These are phyloP conservation scores for Oemleria cerasiformis DNA, from an alignment of 306 rosid genomes.

Conservation along the genomic window DNA sequence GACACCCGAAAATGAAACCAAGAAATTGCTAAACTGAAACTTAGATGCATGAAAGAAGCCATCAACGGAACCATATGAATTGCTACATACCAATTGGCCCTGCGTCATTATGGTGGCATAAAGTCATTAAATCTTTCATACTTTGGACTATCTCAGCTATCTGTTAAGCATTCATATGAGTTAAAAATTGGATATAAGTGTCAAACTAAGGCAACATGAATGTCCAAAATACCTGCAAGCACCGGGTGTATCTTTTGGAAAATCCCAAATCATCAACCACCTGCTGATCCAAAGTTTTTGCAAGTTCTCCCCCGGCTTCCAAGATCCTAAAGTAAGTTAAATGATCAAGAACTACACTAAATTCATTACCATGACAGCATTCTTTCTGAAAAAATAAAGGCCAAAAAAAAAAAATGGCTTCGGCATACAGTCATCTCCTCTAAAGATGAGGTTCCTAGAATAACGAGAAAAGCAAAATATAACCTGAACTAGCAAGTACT, in stretches of 20 bases:
- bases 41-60: background rate
- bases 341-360: background rate
- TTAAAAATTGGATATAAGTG: background rate
- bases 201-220: constrained; percentile 1
- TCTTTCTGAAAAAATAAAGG: background rate
- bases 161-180: constrained; percentile 17
- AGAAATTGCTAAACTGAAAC: background rate
- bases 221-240: constrained; percentile 27
- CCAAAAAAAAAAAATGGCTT: background rate
- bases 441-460: background rate
- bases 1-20: background rate
- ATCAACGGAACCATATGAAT: constrained; percentile 2
- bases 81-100: constrained; percentile 43
- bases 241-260: constrained; percentile 28
- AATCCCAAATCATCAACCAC: constrained; percentile 25
- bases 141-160: constrained; percentile 37
- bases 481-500: background rate
- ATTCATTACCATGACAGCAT: background rate
- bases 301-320: constrained; percentile 19
- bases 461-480: background rate
- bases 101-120: constrained; percentile 21
- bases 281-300: constrained; percentile 20
- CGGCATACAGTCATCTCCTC: background rate
- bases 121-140: constrained; percentile 40
- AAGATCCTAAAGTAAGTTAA: constrained; percentile 25